Percentiles rank a stretch among this genome's conserved stretches.
phyloP scores from a whole-genome alignment of 116 monocot species.

The Posidonia oceanica region DNA sequence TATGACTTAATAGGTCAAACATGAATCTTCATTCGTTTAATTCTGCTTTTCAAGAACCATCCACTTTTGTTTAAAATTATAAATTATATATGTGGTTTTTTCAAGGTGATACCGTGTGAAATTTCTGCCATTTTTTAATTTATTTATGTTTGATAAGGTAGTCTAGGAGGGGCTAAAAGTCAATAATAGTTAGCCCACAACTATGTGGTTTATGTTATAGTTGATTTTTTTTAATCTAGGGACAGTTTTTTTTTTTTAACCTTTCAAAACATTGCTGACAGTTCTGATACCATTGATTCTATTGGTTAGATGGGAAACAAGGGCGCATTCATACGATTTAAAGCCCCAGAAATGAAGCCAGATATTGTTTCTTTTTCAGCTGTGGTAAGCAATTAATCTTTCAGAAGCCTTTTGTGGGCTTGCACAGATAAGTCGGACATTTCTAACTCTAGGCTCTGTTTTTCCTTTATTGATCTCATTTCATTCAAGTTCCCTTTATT shows the following conservation, averaged over 20 bases:
- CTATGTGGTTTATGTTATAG: too few relatives aligned
- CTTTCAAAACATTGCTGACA: not conserved
- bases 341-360: conserved; percentile 70
- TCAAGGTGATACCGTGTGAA: too few relatives aligned
- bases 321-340: conserved; percentile 76
- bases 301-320: conserved; percentile 81
- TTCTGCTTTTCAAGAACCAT: too few relatives aligned
- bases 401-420: not conserved
- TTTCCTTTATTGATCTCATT: not conserved
- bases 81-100: too few relatives aligned
- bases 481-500: not conserved
- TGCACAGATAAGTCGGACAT: not conserved
- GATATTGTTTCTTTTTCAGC: conserved; percentile 73
- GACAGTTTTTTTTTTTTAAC: not conserved
- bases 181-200: too few relatives aligned
- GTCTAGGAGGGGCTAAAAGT: too few relatives aligned
- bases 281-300: not conserved
- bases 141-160: too few relatives aligned
- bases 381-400: conserved; percentile 33
- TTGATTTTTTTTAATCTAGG: too few relatives aligned
- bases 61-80: too few relatives aligned
- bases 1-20: too few relatives aligned
- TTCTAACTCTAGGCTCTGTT: not conserved
- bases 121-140: too few relatives aligned
- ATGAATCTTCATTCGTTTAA: too few relatives aligned